Evolutionary conservation across 2,329 filamentous ascomycete species (phyloP), one percentile per base, ranked within the genome.

Genomic region (Beauveria bassiana): DNA sequence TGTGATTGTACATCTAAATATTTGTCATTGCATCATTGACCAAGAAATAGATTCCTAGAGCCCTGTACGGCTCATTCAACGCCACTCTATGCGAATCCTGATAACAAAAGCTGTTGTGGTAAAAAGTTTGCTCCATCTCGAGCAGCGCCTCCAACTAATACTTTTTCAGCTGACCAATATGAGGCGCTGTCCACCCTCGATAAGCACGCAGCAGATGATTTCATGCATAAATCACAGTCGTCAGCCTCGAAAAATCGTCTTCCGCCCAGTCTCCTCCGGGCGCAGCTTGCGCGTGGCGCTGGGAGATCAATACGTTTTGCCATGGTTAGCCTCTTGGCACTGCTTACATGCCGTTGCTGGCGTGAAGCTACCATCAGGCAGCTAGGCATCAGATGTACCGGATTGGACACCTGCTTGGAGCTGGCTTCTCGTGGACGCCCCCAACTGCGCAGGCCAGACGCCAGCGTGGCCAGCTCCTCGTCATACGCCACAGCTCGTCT

Each of bases 251-350:
- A 38, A 38, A 31, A 26, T 40, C n/a, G 24, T n/a, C 4, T 20
- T 12, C 40, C 24, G 9, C n/a, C 53, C n/a, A 6, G 14, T 34
- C 26, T n/a, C 38, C 22, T 40, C 28, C 1, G 16, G 28, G 20
- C 9, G 55, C 22, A 49, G 55, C 55, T 22, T 20, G 18, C 28
- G 20, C 18, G 18, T 24, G 40, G 24, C 20, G 9, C 22, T 12
- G 5, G 26, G 20, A 26, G 9, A 58, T 50, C 55, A 58, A 58
- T 50, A 20, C 55, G 6, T 49, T 40, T 8, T 20, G 14, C 20
- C 38, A 14, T 49, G n/a, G 16, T 42, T 49, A 58, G 55, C 45
- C 45, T 58, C 55, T 58, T 58, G 55, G 55, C 55, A 31, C 55
- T 58, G 55, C 55, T 58, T 20, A 58, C 55, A 58, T 49, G 55